Conservation (phyloP, 441 rosid species). For the Euphorbia celastroides region DNA sequence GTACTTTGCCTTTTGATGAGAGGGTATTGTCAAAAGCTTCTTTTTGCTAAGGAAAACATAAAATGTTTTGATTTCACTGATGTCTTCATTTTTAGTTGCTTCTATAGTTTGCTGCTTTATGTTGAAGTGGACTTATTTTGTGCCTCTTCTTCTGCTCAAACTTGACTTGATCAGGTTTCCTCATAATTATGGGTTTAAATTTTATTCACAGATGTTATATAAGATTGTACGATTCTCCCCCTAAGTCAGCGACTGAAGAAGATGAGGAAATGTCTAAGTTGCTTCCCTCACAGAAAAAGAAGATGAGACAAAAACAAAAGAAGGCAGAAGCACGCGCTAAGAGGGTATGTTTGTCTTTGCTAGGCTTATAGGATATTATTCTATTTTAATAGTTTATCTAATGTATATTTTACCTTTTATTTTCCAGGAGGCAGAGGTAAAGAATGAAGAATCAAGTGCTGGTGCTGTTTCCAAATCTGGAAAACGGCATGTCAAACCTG, state of each 20-base stretch:
- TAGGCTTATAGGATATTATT: constrained; percentile 16
- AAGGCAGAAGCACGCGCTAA: constrained; percentile 99
- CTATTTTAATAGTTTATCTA: constrained; percentile 18
- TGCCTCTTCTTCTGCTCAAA: background rate
- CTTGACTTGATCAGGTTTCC: background rate
- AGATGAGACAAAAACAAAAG: constrained; percentile 80
- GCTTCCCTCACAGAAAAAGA: constrained; percentile 93
- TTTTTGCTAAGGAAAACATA: background rate
- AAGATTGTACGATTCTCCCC: constrained; percentile 78
- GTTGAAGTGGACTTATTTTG: background rate
- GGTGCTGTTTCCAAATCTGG: constrained; percentile 78
- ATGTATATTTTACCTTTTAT: constrained; percentile 5
- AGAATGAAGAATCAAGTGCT: constrained; percentile 74
- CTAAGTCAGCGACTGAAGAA: constrained; percentile 66
- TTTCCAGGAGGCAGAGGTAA: constrained; percentile 89
- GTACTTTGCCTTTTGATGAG: background rate
- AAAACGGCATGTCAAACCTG: constrained; percentile 83
- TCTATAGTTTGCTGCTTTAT: background rate
- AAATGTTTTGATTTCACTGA: background rate
- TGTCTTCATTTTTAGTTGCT: background rate
- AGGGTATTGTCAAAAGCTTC: background rate
- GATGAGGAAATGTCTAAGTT: constrained; percentile 75
- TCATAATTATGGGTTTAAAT: constrained; percentile 10
- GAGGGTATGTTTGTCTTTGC: constrained; percentile 49
- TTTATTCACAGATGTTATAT: constrained; percentile 79